These are phyloP conservation scores for Saturnispora galanensis DNA, from an alignment of 805 yeast genomes.

Conservation along the genomic window DNA sequence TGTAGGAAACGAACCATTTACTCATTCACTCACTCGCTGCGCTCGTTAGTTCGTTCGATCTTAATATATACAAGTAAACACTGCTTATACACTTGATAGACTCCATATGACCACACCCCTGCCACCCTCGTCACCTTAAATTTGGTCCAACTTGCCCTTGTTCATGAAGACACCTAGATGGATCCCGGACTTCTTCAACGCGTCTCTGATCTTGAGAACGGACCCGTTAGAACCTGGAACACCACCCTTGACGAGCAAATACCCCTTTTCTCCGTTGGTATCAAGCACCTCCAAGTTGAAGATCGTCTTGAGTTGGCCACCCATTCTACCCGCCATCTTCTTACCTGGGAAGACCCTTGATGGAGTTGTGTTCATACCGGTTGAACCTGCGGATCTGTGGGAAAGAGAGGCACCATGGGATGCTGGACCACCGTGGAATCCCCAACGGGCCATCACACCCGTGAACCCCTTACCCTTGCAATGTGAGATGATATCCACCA, in stretches of 20 bases:
- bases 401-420: conserved; percentile 92
- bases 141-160: conserved; percentile 3
- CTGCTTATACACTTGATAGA: neutral
- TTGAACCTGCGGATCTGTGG: conserved; percentile 95
- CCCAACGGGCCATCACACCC: conserved; percentile 96
- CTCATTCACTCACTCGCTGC: neutral
- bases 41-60: neutral
- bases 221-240: conserved; percentile 84
- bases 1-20: neutral
- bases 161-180: conserved; percentile 15
- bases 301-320: conserved; percentile 61
- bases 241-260: conserved; percentile 76
- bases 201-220: conserved; percentile 68
- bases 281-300: conserved; percentile 70
- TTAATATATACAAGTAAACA: neutral
- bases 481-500: conserved; percentile 67
- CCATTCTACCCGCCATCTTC: conserved; percentile 98
- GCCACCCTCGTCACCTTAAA: neutral
- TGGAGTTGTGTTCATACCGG: conserved; percentile 91
- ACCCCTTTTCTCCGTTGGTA: conserved; percentile 72
- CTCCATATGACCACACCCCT: neutral
- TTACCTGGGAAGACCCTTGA: conserved; percentile 95
- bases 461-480: conserved; percentile 94
- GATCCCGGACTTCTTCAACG: conserved; percentile 40
- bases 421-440: conserved; percentile 81